Evolutionary conservation across 164 flowering plant genomes (phyloP).

Genomic region (Nelumbo lutea): DNA sequence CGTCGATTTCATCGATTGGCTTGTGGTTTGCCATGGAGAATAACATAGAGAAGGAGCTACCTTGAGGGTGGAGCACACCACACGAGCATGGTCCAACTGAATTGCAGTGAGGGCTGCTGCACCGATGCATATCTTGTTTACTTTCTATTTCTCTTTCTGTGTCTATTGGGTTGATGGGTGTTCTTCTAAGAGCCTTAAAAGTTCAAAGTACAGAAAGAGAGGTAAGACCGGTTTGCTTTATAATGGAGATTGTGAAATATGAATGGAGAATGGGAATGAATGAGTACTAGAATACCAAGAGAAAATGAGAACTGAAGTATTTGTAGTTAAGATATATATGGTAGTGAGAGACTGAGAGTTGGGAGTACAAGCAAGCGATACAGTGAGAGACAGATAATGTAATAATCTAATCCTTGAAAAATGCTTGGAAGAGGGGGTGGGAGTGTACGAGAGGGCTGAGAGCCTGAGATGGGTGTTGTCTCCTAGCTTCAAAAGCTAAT

Average conservation of each 20-base stretch:
- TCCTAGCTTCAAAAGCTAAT: conserved; percentile 33
- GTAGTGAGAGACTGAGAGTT: background rate
- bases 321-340: background rate
- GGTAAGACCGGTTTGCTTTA: background rate
- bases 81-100: conserved; percentile 46
- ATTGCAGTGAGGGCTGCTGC: conserved; percentile 31
- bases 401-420: conserved; percentile 32
- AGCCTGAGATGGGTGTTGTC: conserved; percentile 19
- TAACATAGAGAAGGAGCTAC: conserved; percentile 50
- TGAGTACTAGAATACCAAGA: background rate
- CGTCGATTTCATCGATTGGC: conserved; percentile 2
- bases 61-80: conserved; percentile 29
- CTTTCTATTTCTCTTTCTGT: background rate
- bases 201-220: background rate
- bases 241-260: background rate
- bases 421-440: conserved; percentile 5
- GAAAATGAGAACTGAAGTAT: background rate
- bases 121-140: conserved; percentile 39
- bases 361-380: conserved; percentile 6
- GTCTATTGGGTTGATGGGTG: background rate
- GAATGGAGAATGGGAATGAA: background rate
- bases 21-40: conserved; percentile 42
- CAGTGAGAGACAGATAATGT: conserved; percentile 19
- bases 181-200: background rate
- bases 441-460: conserved; percentile 2